These are phyloP conservation scores for Eremomyces bilateralis DNA, from an alignment of 495 filamentous ascomycete genomes.

Conservation along the genomic window DNA sequence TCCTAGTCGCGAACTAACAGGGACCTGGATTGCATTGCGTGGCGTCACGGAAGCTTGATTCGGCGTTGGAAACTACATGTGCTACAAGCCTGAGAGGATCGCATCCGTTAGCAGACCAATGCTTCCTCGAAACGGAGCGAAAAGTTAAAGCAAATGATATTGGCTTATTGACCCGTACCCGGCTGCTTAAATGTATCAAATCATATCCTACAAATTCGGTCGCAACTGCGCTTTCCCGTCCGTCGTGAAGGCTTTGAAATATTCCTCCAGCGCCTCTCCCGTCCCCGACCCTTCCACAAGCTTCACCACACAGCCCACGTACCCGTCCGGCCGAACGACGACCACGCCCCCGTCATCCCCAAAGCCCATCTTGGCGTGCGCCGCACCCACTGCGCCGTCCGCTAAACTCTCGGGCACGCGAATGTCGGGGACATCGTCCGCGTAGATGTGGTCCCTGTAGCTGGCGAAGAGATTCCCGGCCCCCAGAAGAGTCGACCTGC, in stretches of 20 bases:
- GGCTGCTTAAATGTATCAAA: too few species aligned
- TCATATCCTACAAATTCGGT: too few species aligned
- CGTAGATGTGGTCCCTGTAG: slow-evolving; percentile 69
- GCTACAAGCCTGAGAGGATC: too few species aligned
- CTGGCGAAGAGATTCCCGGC: slow-evolving; percentile 40
- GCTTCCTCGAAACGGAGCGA: too few species aligned
- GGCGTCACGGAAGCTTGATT: too few species aligned
- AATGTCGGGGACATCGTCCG: slow-evolving; percentile 61
- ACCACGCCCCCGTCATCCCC: slow-evolving; percentile 55
- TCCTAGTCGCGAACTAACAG: too few species aligned
- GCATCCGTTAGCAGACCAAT: too few species aligned
- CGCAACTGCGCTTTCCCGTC: too few species aligned
- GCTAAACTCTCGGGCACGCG: slow-evolving; percentile 44
- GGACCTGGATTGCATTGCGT: too few species aligned
- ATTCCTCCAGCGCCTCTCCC: slow-evolving; percentile 60
- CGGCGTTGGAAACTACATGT: too few species aligned
- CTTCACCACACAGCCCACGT: slow-evolving; percentile 53
- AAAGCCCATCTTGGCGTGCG: slow-evolving; percentile 74
- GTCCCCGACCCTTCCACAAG: slow-evolving; percentile 57
- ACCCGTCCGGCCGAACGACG: slow-evolving; percentile 68
- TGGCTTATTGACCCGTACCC: too few species aligned
- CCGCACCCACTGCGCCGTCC: slow-evolving; percentile 21
- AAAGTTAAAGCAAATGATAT: too few species aligned
- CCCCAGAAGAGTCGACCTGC: slow-evolving; percentile 31
- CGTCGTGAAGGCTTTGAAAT: slow-evolving; percentile 44